Evolutionary conservation across 2,329 filamentous ascomycete genomes (phyloP), one percentile per base, ranked within the genome.

Genomic region (Venturiaceae sp.): DNA sequence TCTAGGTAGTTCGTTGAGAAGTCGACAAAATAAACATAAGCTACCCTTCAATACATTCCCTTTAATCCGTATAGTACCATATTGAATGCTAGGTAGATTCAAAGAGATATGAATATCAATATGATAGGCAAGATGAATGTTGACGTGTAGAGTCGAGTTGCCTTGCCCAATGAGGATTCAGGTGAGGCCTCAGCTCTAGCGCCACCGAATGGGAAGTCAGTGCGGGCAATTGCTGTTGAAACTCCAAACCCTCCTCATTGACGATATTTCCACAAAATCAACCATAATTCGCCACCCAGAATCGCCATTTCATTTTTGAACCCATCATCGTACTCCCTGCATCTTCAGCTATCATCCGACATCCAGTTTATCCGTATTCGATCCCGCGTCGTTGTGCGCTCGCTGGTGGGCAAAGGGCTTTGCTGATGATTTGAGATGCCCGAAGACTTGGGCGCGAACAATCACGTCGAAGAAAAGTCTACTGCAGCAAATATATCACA

Each of bases 381-480:
- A 36, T 6, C 21, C 14, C 19, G 36, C 34, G 8, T 44, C 13
- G 37, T 46, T 19, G 54, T 23, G 34, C 54, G 36, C 34, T 37
- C 23, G 11, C 33, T 39, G 34, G 34, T 46, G 44, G 5, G 34
- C 37, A 46, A 56, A 32, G 26, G 2, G 8, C 33, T 34, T 32
- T 56, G 28, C 36, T 46, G 7, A 56, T 56, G 54, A 33, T 56
- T 37, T 26, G 28, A 46, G 39, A 32, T 32, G 54, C 26, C 54
- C 30, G 34, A 34, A 39, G 53, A 55, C 14, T 13, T 56, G 9
- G 28, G 28, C 54, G 32, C n/a, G 19, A 53, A 44, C 21, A 44
- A 56, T 44, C 33, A 56, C 54, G 39, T 14, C 39, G n/a, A 50
- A 16, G 39, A 57, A 28, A 33, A 50, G 28, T n/a, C 55, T 34